A percentile compares a stretch with the other conserved stretches of the same genome.
Evolutionary conservation across 2,329 filamentous ascomycete genomes (phyloP).

Genomic region (Cladosporium sp.): DNA sequence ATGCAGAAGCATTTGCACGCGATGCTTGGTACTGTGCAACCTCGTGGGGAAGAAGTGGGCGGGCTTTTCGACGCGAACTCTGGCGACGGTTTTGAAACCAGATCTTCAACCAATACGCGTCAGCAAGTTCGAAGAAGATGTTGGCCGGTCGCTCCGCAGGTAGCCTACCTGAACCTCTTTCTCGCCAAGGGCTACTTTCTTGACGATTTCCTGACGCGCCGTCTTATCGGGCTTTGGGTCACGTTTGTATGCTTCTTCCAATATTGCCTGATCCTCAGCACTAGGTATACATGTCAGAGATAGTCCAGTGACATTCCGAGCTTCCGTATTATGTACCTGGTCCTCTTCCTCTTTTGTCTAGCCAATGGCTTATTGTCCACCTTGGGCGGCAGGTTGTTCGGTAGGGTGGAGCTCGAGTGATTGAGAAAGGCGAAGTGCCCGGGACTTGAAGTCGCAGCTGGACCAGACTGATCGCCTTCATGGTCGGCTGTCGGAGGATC

Average conservation of each 20-base stretch:
- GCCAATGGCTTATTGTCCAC: constrained; percentile 57
- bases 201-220: constrained; percentile 77
- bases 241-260: constrained; percentile 77
- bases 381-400: constrained; percentile 49
- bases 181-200: constrained; percentile 82
- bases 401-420: constrained; percentile 54
- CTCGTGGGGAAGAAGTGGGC: constrained; percentile 75
- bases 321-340: constrained; percentile 45
- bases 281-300: constrained; percentile 41
- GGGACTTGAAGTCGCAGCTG: background rate
- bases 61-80: constrained; percentile 84
- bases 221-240: constrained; percentile 92
- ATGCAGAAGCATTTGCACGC: constrained; percentile 15
- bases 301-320: background rate
- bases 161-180: constrained; percentile 88
- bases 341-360: constrained; percentile 58
- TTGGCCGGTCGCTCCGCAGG: background rate
- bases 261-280: constrained; percentile 80
- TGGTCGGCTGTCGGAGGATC: background rate
- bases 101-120: constrained; percentile 56
- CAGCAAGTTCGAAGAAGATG: constrained; percentile 23
- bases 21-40: constrained; percentile 45
- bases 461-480: background rate
- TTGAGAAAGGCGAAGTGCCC: constrained; percentile 53
- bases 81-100: constrained; percentile 97